These are phyloP conservation scores for Stagonosporopsis vannaccii DNA, from an alignment of 2,329 filamentous ascomycete genomes.

Conservation along the genomic window DNA sequence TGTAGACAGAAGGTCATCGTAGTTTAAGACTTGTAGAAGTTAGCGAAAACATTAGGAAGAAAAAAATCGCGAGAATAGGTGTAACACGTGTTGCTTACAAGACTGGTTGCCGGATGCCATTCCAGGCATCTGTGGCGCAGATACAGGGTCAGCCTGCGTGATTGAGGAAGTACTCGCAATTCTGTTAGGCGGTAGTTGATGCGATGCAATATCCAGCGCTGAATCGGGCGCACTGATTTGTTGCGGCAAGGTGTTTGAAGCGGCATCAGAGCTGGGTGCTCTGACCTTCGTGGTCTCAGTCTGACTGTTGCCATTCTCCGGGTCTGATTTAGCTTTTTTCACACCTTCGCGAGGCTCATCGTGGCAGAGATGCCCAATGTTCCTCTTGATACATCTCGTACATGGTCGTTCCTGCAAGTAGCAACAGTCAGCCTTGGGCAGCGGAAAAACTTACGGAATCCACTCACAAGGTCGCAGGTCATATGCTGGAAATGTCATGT, in stretches of 20 bases:
- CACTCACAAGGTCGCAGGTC: conserved; percentile 60
- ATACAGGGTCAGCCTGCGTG: conserved; percentile 74
- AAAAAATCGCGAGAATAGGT: conserved; percentile 29
- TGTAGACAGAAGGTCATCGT: conserved; percentile 78
- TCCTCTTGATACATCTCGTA: conserved; percentile 96
- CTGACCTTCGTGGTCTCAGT: conserved; percentile 42
- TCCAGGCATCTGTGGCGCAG: conserved; percentile 69
- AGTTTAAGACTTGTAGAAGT: conserved; percentile 70
- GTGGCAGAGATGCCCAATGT: conserved; percentile 97
- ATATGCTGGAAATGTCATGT: conserved; percentile 54
- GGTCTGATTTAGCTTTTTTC: conserved; percentile 75
- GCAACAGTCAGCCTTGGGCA: conserved; percentile 45
- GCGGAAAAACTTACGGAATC: conserved; percentile 12
- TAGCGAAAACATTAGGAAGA: conserved; percentile 34
- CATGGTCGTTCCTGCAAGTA: conserved; percentile 84
- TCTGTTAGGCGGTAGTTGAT: conserved; percentile 44
- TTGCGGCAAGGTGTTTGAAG: conserved; percentile 38
- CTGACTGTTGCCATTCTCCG: conserved; percentile 46
- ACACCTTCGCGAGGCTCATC: conserved; percentile 88
- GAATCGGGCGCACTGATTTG: conserved; percentile 44
- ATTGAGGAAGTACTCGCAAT: conserved; percentile 63
- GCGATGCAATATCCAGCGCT: conserved; percentile 49
- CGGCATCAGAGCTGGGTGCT: conserved; percentile 37
- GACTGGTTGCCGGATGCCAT: conserved; percentile 72
- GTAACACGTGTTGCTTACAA: conserved; percentile 66